Evolutionary conservation across 192 early-diverging fungal genomes (phyloP).

Genomic region (Diversispora epigaea): DNA sequence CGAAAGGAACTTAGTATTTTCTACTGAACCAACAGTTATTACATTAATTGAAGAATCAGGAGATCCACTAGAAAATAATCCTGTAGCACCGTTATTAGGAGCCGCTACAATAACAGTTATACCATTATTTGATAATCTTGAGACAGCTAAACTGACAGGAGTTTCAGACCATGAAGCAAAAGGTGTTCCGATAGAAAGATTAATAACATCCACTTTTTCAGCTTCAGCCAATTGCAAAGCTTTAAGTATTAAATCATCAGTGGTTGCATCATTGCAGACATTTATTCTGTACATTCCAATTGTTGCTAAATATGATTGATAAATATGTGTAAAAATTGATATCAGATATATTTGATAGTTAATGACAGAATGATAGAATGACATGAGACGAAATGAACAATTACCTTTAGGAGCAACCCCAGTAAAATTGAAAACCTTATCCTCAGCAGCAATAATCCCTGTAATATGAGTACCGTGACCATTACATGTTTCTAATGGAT

Average conservation of each 20-base stretch:
- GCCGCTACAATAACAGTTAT: conserved; percentile 58
- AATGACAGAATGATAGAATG: background rate
- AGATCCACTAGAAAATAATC: conserved; percentile 58
- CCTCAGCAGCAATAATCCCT: conserved; percentile 75
- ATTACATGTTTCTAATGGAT: conserved; percentile 60
- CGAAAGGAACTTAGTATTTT: conserved; percentile 44
- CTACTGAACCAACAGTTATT: conserved; percentile 58
- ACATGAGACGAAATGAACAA: background rate
- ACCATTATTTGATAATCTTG: conserved; percentile 47
- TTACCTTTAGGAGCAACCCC: conserved; percentile 83
- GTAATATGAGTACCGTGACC: conserved; percentile 67
- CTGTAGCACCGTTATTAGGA: conserved; percentile 67
- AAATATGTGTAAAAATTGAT: background rate
- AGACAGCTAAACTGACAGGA: conserved; percentile 58
- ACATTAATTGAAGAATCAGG: conserved; percentile 57
- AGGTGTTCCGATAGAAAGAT: conserved; percentile 76
- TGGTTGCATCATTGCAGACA: conserved; percentile 69
- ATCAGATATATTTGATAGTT: background rate
- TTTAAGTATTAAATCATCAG: conserved; percentile 73
- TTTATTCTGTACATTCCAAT: conserved; percentile 81
- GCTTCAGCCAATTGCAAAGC: conserved; percentile 69
- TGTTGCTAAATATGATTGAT: conserved; percentile 40
- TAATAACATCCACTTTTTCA: conserved; percentile 80
- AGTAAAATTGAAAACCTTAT: conserved; percentile 47
- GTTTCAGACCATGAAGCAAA: conserved; percentile 58